Conservation (phyloP, 257 asterid genomes). For the Primulina eburnea region DNA sequence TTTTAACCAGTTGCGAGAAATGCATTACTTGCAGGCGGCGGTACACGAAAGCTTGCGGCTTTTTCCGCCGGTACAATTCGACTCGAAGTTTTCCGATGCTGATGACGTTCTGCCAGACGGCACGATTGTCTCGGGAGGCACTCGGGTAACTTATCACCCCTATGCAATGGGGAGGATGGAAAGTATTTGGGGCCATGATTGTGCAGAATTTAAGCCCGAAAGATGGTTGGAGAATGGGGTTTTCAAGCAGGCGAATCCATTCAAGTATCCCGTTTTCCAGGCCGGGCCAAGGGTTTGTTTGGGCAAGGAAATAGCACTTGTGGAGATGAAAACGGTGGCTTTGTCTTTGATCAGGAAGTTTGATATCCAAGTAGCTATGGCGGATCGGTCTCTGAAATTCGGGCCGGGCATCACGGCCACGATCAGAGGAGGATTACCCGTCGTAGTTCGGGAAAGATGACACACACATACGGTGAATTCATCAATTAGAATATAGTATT, state of each 20-base stretch:
- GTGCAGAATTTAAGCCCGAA: conserved; percentile 43
- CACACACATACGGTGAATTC: neutral
- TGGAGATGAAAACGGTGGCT: conserved; percentile 45
- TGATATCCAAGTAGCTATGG: conserved; percentile 25
- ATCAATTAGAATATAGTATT: too few species aligned
- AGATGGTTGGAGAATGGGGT: conserved; percentile 44
- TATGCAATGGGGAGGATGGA: conserved; percentile 61
- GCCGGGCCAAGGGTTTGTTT: conserved; percentile 59
- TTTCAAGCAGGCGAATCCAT: conserved; percentile 42
- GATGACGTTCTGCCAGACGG: conserved; percentile 70
- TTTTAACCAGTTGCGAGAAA: conserved; percentile 37
- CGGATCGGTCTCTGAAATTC: conserved; percentile 32
- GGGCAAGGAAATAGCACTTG: conserved; percentile 50
- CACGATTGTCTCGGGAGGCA: conserved; percentile 40
- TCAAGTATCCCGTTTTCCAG: conserved; percentile 49
- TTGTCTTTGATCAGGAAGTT: conserved; percentile 41
- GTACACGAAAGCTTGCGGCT: conserved; percentile 66
- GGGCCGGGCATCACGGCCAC: conserved; percentile 53
- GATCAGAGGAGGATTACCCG: conserved; percentile 47
- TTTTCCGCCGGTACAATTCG: conserved; percentile 82
- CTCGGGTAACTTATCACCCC: conserved; percentile 49
- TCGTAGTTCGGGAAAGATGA: conserved; percentile 34
- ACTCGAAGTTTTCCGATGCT: conserved; percentile 56
- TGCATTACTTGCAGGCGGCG: conserved; percentile 65
- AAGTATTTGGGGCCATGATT: conserved; percentile 46